phyloP scores from a whole-genome alignment of 2,329 filamentous ascomycete genomes.

The Botryotinia narcissicola region DNA sequence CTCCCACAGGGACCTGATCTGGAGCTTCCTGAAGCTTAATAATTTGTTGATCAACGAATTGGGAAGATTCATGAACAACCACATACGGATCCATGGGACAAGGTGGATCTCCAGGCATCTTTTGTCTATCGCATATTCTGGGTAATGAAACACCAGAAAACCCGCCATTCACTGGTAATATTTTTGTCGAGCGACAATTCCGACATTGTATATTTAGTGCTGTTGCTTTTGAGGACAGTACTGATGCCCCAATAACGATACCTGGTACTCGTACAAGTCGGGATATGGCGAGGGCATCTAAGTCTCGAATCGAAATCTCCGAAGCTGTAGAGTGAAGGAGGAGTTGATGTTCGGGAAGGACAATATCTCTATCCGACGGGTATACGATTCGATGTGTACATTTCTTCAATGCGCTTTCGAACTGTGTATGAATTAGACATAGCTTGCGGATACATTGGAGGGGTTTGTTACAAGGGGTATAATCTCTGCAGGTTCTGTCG shows the following conservation, averaged over 20 bases:
- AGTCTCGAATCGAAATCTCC: slow-evolving; percentile 87
- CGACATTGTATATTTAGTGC: slow-evolving; percentile 83
- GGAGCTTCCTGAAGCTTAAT: slow-evolving; percentile 97
- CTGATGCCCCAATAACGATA: slow-evolving; percentile 95
- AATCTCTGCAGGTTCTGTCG: slow-evolving; percentile 85
- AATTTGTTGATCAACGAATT: slow-evolving; percentile 96
- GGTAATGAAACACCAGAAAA: slow-evolving; percentile 87
- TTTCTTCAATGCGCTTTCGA: slow-evolving; percentile 83
- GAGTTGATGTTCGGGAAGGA: slow-evolving; percentile 87
- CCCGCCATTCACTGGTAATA: slow-evolving; percentile 73
- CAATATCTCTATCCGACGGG: slow-evolving; percentile 63
- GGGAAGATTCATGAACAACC: slow-evolving; percentile 88
- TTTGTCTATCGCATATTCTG: slow-evolving; percentile 67
- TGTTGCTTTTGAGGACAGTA: slow-evolving; percentile 94
- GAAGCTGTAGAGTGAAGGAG: slow-evolving; percentile 90
- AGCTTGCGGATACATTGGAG: not conserved
- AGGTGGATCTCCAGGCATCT: slow-evolving; percentile 66
- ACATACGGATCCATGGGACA: slow-evolving; percentile 96
- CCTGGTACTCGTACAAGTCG: slow-evolving; percentile 95
- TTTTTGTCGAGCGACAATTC: slow-evolving; percentile 72
- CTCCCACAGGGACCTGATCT: slow-evolving; percentile 95
- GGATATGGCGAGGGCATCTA: slow-evolving; percentile 89
- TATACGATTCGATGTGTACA: slow-evolving; percentile 94
- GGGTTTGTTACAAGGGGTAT: slow-evolving; percentile 73
- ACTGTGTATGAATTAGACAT: slow-evolving; percentile 54